These are phyloP conservation scores for Geosmithia morbida DNA, from an alignment of 2,329 filamentous ascomycete genomes.

Conservation along the genomic window DNA sequence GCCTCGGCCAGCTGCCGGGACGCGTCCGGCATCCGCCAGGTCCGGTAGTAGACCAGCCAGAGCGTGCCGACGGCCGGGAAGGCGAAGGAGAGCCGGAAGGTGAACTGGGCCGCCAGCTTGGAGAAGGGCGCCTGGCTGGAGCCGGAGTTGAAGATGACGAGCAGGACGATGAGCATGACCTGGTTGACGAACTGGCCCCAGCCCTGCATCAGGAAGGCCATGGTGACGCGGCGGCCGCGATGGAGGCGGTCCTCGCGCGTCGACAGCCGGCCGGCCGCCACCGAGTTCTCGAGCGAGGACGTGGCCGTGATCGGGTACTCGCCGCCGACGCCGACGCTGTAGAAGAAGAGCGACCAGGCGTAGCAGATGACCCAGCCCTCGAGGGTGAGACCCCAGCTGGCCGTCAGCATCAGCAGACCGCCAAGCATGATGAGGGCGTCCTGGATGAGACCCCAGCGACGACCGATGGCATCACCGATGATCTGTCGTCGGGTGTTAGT, in stretches of 20 bases:
- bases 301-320: slow-evolving; percentile 97
- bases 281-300: slow-evolving; percentile 83
- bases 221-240: slow-evolving; percentile 88
- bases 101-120: slow-evolving; percentile 66
- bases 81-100: slow-evolving; percentile 84
- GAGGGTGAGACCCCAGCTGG: slow-evolving; percentile 73
- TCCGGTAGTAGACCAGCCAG: slow-evolving; percentile 93
- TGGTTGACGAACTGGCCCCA: slow-evolving; percentile 97
- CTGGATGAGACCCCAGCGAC: slow-evolving; percentile 90
- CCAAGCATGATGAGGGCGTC: slow-evolving; percentile 89
- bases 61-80: slow-evolving; percentile 81
- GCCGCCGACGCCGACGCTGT: slow-evolving; percentile 52
- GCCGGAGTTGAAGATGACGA: slow-evolving; percentile 79
- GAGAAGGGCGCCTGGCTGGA: slow-evolving; percentile 63
- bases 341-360: slow-evolving; percentile 83
- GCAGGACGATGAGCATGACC: slow-evolving; percentile 69
- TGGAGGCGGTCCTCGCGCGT: slow-evolving; percentile 88
- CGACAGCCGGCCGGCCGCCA: slow-evolving; percentile 73
- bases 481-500: too few species aligned
- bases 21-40: slow-evolving; percentile 84
- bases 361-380: slow-evolving; percentile 98
- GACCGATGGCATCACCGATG: slow-evolving; percentile 63
- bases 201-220: slow-evolving; percentile 94
- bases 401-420: slow-evolving; percentile 81
- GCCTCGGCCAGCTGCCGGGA: slow-evolving; percentile 67